Conservation (phyloP, 1,139 yeast genomes). For the Zygotorulaspora mrakii region DNA sequence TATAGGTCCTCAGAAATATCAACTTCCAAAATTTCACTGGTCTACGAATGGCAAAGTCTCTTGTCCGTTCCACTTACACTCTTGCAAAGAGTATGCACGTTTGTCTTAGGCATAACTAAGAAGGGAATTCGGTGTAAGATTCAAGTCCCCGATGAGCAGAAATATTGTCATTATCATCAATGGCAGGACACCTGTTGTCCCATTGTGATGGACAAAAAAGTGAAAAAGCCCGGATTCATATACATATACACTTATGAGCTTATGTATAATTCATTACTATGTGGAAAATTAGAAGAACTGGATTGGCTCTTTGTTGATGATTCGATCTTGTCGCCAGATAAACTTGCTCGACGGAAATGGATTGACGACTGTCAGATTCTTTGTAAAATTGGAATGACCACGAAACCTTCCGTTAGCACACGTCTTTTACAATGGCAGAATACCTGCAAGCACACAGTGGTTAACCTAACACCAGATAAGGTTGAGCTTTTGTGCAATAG, state of each 20-base stretch:
- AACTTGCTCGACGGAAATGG: slow-evolving; percentile 22
- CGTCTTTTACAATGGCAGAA: slow-evolving; percentile 31
- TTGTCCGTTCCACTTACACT: no score
- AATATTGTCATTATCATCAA: slow-evolving; percentile 22
- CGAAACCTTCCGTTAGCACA: slow-evolving; percentile 24
- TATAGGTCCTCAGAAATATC: no score
- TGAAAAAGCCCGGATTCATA: slow-evolving; percentile 26
- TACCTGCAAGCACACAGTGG: slow-evolving; percentile 28
- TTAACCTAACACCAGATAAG: slow-evolving; percentile 28
- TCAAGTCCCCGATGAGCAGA: slow-evolving; percentile 5
- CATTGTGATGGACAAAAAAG: neutral
- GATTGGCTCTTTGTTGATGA: slow-evolving; percentile 30
- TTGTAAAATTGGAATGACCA: slow-evolving; percentile 35
- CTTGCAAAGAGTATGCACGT: no score
- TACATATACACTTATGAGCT: slow-evolving; percentile 32
- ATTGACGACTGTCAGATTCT: slow-evolving; percentile 22
- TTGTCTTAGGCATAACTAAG: slow-evolving; percentile 33
- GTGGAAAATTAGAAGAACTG: slow-evolving; percentile 11
- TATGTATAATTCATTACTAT: slow-evolving; percentile 23
- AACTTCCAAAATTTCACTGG: no score
- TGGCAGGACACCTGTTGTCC: slow-evolving; percentile 16
- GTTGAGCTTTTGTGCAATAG: slow-evolving; percentile 14
- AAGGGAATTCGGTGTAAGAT: slow-evolving; percentile 25
- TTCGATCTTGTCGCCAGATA: slow-evolving; percentile 18
- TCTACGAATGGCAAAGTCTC: no score